Conservation (phyloP, 2,329 filamentous ascomycete species). For the Akanthomyces uredinophilus region DNA sequence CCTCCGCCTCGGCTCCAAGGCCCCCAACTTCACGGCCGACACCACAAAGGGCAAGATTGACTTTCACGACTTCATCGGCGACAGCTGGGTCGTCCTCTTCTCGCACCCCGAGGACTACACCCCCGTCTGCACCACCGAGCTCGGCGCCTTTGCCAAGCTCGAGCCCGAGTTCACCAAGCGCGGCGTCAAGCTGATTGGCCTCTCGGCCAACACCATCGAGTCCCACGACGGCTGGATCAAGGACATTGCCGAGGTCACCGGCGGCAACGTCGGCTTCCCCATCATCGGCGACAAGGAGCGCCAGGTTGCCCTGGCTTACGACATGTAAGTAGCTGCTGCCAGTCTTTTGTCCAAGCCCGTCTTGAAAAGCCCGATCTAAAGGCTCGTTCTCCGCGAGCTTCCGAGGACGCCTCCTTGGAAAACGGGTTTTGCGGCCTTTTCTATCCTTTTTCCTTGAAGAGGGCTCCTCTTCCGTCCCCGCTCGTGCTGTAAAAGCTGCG, state of each 20-base stretch:
- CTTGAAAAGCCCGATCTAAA: too few species aligned
- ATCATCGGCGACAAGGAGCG: conserved; percentile 77
- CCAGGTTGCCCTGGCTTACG: conserved; percentile 69
- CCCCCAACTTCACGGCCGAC: conserved; percentile 79
- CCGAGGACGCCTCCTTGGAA: neutral
- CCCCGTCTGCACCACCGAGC: conserved; percentile 91
- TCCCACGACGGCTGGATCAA: conserved; percentile 87
- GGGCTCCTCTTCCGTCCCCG: neutral
- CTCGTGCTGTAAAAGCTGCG: neutral
- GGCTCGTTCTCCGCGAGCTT: neutral
- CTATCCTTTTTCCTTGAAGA: neutral
- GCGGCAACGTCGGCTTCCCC: conserved; percentile 66
- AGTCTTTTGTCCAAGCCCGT: too few species aligned
- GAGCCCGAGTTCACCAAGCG: conserved; percentile 83
- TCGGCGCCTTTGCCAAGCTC: conserved; percentile 87
- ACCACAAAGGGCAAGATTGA: conserved; percentile 73
- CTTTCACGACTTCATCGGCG: conserved; percentile 76
- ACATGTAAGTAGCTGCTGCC: conserved; percentile 63
- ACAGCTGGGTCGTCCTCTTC: conserved; percentile 78
- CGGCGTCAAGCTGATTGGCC: conserved; percentile 84
- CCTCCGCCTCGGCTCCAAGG: conserved; percentile 60
- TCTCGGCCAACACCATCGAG: conserved; percentile 79
- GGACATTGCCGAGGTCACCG: conserved; percentile 77
- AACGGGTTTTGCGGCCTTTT: neutral
- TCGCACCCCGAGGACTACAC: conserved; percentile 89